Percentiles rank a stretch among this genome's conserved stretches.
phyloP scores from a whole-genome alignment of 208 protist species.

The Lotmaria passim region DNA sequence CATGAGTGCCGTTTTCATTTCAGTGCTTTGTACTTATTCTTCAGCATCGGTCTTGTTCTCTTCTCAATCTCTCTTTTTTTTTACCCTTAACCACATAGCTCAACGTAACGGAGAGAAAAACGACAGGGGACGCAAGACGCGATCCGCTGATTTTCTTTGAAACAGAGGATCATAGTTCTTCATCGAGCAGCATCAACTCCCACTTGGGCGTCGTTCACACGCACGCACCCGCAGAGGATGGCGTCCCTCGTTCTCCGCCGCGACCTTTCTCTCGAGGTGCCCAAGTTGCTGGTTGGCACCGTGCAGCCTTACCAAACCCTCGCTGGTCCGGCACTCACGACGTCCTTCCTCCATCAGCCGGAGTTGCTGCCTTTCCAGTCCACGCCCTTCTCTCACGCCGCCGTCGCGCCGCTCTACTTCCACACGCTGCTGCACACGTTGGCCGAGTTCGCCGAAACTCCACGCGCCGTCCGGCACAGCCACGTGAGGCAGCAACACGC shows the following conservation, averaged over 20 bases:
- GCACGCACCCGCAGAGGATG: too few species aligned
- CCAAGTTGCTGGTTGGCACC: constrained; percentile 60
- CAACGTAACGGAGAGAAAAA: too few species aligned
- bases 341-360: constrained; percentile 67
- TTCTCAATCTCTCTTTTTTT: too few species aligned
- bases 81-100: too few species aligned
- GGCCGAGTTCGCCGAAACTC: constrained; percentile 79
- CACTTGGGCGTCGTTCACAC: not conserved
- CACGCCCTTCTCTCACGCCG: constrained; percentile 54
- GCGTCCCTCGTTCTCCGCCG: constrained; percentile 23
- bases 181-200: not conserved
- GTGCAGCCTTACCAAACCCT: constrained; percentile 89
- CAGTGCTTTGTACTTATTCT: too few species aligned
- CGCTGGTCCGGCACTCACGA: constrained; percentile 73
- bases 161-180: too few species aligned
- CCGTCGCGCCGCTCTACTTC: constrained; percentile 64
- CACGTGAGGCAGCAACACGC: constrained; percentile 50
- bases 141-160: too few species aligned
- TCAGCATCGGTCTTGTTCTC: too few species aligned
- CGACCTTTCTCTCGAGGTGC: constrained; percentile 53
- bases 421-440: constrained; percentile 81
- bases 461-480: constrained; percentile 52
- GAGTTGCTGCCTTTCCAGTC: constrained; percentile 69
- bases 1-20: too few species aligned
- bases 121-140: too few species aligned